Evolutionary conservation across 169 alveolate species (phyloP).

Genomic region (Eimeria praecox): DNA sequence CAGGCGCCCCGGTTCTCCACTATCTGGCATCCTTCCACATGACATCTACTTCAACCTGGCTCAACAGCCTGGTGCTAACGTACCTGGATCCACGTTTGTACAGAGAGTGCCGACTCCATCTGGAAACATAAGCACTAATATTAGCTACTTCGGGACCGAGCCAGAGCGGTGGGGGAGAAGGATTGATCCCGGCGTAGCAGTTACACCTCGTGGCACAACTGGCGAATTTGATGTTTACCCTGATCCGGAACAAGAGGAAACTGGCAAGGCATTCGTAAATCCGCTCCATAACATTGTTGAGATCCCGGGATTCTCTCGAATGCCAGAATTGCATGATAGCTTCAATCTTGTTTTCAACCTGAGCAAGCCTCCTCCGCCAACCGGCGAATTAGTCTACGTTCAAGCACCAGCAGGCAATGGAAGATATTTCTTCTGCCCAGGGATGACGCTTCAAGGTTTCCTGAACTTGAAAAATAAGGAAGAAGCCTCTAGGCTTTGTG

Average conservation of each 20-base stretch:
- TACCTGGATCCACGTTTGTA: conserved; percentile 65
- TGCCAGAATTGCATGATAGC: conserved; percentile 20
- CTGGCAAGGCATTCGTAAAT: conserved; percentile 41
- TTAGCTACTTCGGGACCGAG: conserved; percentile 13
- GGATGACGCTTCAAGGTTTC: conserved; percentile 30
- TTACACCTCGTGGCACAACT: conserved; percentile 42
- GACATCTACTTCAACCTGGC: conserved; percentile 52
- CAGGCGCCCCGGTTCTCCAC: conserved; percentile 62
- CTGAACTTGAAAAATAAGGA: conserved; percentile 49
- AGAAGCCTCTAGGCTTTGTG: conserved; percentile 43
- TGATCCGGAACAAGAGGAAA: conserved; percentile 61
- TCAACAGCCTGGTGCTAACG: conserved; percentile 67
- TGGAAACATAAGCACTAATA: not conserved
- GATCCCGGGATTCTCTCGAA: conserved; percentile 50
- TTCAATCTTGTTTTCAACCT: conserved; percentile 39
- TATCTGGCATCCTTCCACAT: conserved; percentile 26
- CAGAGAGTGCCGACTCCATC: conserved; percentile 35
- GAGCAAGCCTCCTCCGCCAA: conserved; percentile 7
- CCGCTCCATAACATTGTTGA: conserved; percentile 24
- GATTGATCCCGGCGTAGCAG: conserved; percentile 21
- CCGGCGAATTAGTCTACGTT: conserved; percentile 49
- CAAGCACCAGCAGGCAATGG: conserved; percentile 75
- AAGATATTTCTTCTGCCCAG: conserved; percentile 38
- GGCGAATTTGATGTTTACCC: conserved; percentile 60
- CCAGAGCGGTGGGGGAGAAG: conserved; percentile 63